Evolutionary conservation across 2,329 filamentous ascomycete species (phyloP).

Genomic region (Fusarium concolor): DNA sequence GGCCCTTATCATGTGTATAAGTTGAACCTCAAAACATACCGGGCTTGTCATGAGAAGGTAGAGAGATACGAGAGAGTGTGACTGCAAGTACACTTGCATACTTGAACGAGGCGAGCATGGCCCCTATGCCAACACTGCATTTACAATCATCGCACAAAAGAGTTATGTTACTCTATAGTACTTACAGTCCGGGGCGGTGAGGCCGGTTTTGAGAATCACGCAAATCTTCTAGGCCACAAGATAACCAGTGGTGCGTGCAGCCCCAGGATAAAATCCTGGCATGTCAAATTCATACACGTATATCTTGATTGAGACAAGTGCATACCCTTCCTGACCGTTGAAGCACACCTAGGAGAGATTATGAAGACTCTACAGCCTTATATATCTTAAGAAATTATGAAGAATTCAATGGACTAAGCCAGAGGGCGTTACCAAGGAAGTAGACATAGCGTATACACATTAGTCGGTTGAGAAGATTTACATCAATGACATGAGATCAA

Average conservation of each 20-base stretch:
- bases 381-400: neutral
- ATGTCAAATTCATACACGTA: too few species aligned
- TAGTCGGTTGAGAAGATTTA: neutral
- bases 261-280: neutral
- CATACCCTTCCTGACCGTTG: neutral
- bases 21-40: conserved; percentile 23
- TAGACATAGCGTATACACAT: neutral
- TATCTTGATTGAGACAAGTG: neutral
- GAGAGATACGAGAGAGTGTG: conserved; percentile 24
- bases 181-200: conserved; percentile 18
- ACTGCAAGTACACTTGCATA: conserved; percentile 19
- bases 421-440: neutral
- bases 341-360: neutral
- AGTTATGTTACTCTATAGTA: neutral
- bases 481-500: neutral
- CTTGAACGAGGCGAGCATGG: conserved; percentile 12
- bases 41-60: conserved; percentile 23
- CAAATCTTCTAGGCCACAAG: conserved; percentile 8
- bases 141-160: conserved; percentile 2
- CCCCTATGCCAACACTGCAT: conserved; percentile 2
- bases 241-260: conserved; percentile 1
- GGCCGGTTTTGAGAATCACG: conserved; percentile 5
- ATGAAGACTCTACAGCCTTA: neutral
- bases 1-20: conserved; percentile 25
- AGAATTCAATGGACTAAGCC: neutral